Base-by-base conservation (phyloP, 2,329 filamentous ascomycete species). In the Cercospora berteroae region DNA sequence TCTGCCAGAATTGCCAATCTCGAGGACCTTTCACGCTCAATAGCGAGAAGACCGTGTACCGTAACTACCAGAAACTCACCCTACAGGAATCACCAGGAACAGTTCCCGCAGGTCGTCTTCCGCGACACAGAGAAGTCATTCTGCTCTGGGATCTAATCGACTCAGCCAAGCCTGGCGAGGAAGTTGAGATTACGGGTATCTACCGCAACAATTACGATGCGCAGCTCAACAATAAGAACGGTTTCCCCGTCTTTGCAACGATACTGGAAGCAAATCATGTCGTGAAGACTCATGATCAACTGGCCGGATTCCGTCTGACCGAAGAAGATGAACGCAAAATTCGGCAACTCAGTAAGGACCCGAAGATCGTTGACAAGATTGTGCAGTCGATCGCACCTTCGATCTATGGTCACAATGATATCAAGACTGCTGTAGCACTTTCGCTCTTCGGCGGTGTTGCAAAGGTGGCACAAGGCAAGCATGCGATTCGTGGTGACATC, bases 121-220 rank as follows among this genome's bases (percentile, higher is more conserved):
- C 95, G 3, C 90, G 96, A 64, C 92, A 95, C 77, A 88, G 95
- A 63, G 95, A 99, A 77, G 94, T 99, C 42, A 93, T 99, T 70
- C 87, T 99, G 12, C 87, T 99, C 2, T 98, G 95, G 88, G 95
- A 99, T 81, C 85, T 99, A 64, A 99, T 99, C 72, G 95, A 99
- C 80, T 92, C 88, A 70, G 94, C 94, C 50, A 99, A 99, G 82
- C 95, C 95, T 29, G 95, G 95, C 65, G 95, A 99, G 80, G 96
- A 99, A 78, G 94, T 99, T 65, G 95, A 99, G 77, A 89, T 99
- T 9, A 98, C 94, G 7, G 95, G 95, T 70, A 92, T 97, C 73
- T 99, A 99, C 82, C 90, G 93, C 74, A 99, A 99, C 84, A 98
- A 96, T 82, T 99, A 97, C 77, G 94, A 98, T 78, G 94, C 95